Conservation (phyloP, 2,329 filamentous ascomycete species). For the Thielaviopsis populi region DNA sequence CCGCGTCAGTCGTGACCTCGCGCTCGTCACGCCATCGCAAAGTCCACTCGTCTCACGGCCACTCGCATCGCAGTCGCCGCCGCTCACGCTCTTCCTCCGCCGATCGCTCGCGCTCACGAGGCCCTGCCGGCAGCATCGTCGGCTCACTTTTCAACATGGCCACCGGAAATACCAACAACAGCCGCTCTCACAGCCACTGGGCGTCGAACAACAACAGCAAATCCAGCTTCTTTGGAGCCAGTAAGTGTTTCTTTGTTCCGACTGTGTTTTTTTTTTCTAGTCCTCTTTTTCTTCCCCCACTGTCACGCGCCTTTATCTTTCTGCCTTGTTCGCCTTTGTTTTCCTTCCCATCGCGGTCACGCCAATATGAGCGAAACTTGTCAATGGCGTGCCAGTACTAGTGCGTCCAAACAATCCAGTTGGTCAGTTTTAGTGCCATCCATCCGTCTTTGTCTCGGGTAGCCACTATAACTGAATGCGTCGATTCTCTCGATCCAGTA, state of each 20-base stretch:
- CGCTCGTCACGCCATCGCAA: conserved; percentile 6
- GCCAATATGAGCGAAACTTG: neutral
- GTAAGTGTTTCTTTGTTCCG: conserved; percentile 7
- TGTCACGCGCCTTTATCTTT: neutral
- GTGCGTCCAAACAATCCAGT: neutral
- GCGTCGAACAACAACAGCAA: conserved; percentile 25
- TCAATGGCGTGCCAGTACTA: neutral
- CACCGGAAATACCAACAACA: conserved; percentile 30
- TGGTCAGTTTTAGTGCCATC: neutral
- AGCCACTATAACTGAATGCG: neutral
- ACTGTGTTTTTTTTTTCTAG: neutral
- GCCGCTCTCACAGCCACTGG: conserved; percentile 32
- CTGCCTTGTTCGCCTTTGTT: neutral
- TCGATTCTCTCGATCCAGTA: neutral
- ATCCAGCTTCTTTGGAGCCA: conserved; percentile 1
- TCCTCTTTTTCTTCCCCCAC: neutral
- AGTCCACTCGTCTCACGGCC: neutral
- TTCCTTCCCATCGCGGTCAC: neutral
- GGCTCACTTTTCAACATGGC: conserved; percentile 29
- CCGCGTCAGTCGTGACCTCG: conserved; percentile 14
- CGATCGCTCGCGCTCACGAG: conserved; percentile 9
- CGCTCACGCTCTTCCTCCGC: conserved; percentile 5
- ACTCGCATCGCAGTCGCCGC: neutral
- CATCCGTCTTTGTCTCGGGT: neutral
- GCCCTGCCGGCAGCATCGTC: conserved; percentile 16